A percentile compares a stretch with the other conserved stretches of the same genome.
Conservation (phyloP, 306 rosid species). For the Pyrus communis region DNA sequence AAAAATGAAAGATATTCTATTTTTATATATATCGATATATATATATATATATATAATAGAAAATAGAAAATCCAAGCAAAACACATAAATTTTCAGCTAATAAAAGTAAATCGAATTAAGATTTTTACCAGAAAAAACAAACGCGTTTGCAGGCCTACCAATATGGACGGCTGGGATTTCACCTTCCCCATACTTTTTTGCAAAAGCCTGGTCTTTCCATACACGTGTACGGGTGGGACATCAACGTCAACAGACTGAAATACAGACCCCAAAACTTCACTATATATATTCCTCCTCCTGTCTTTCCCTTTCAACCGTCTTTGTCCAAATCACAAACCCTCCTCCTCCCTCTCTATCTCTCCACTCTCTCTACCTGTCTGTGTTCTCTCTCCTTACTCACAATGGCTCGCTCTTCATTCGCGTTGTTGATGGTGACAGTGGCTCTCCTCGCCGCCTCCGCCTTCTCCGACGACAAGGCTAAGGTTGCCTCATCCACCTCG, state of each 20-base stretch:
- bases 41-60: background rate
- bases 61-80: background rate
- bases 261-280: background rate
- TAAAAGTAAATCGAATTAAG: background rate
- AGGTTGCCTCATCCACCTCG: constrained; percentile 38
- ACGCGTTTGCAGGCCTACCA: background rate
- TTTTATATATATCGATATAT: background rate
- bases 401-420: constrained; percentile 48
- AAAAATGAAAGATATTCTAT: background rate
- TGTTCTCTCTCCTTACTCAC: background rate
- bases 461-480: constrained; percentile 8
- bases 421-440: constrained; percentile 14
- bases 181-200: background rate
- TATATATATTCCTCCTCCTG: background rate
- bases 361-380: background rate
- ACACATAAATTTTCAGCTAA: background rate
- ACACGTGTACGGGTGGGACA: background rate
- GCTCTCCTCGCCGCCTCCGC: constrained; percentile 32
- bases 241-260: background rate
- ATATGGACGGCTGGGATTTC: background rate
- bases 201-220: background rate
- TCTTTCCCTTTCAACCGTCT: background rate
- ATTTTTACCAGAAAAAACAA: background rate
- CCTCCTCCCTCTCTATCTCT: background rate
- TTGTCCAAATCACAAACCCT: background rate